Evolutionary conservation across 768 basidiomycete genomes (phyloP).

Genomic region (Trametes gibbosa): DNA sequence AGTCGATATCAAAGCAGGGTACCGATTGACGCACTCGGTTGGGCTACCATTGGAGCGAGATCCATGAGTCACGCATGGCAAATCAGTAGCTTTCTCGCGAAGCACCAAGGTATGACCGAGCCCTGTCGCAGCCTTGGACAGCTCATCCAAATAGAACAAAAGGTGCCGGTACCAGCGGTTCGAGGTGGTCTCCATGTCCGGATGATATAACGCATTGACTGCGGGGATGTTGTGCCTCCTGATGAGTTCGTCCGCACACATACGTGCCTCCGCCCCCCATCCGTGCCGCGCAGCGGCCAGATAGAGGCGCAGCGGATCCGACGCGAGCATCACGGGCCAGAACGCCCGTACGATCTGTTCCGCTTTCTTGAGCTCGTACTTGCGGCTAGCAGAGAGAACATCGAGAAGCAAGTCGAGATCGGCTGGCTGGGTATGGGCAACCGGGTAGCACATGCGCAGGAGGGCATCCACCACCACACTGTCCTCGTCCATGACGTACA

Average conservation of each 20-base stretch:
- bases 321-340: not conserved
- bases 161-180: not conserved
- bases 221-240: constrained; percentile 16
- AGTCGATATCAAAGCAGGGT: too few relatives aligned
- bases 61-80: too few relatives aligned
- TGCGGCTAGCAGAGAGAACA: constrained; percentile 2
- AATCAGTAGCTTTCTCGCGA: too few relatives aligned
- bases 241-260: constrained; percentile 30
- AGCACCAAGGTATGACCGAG: too few relatives aligned
- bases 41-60: too few relatives aligned
- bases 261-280: constrained; percentile 40
- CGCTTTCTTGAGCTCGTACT: not conserved
- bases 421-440: constrained; percentile 21
- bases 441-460: constrained; percentile 26
- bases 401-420: not conserved
- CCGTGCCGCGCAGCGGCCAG: constrained; percentile 35
- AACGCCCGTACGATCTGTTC: not conserved
- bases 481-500: constrained; percentile 33
- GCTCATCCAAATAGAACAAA: constrained; percentile 27
- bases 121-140: not conserved
- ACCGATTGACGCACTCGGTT: too few relatives aligned
- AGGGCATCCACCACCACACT: constrained; percentile 39
- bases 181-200: constrained; percentile 4
- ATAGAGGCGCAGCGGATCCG: constrained; percentile 9
- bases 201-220: not conserved